Conservation (phyloP, 768 basidiomycete species). For the Lepiota brunneoincarnata region DNA sequence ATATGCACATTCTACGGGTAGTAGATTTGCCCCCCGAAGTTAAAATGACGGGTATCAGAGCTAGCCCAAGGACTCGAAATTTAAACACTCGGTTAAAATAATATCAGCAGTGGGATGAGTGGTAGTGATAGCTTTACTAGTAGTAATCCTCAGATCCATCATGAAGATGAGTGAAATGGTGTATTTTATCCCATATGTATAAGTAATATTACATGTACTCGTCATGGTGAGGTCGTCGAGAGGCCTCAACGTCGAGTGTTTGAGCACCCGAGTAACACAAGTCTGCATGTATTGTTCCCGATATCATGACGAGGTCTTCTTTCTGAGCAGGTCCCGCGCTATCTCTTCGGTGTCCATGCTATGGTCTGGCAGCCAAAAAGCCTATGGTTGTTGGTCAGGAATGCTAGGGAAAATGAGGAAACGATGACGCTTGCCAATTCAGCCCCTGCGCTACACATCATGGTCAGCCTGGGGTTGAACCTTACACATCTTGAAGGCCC, state of each 20-base stretch:
- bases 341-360: constrained; percentile 68
- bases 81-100: too few species aligned
- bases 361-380: constrained; percentile 54
- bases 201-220: too few species aligned
- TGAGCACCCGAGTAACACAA: constrained; percentile 2
- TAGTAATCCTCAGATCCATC: too few species aligned
- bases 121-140: too few species aligned
- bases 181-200: too few species aligned
- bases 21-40: too few species aligned
- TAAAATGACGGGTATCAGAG: too few species aligned
- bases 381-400: constrained; percentile 22
- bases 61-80: too few species aligned
- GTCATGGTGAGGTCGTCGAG: too few species aligned
- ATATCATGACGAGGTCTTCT: constrained; percentile 29
- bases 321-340: constrained; percentile 67
- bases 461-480: constrained; percentile 87
- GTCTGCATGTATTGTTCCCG: constrained; percentile 1
- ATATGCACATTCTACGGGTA: too few species aligned
- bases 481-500: constrained; percentile 83
- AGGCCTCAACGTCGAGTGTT: not conserved
- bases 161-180: too few species aligned
- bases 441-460: constrained; percentile 83
- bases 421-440: constrained; percentile 60
- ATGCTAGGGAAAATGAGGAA: constrained; percentile 7
- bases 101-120: not conserved